Percentiles rank a stretch among this genome's conserved stretches.
Evolutionary conservation across 805 yeast species (phyloP).

Genomic region (Myxozyma lipomycoides): DNA sequence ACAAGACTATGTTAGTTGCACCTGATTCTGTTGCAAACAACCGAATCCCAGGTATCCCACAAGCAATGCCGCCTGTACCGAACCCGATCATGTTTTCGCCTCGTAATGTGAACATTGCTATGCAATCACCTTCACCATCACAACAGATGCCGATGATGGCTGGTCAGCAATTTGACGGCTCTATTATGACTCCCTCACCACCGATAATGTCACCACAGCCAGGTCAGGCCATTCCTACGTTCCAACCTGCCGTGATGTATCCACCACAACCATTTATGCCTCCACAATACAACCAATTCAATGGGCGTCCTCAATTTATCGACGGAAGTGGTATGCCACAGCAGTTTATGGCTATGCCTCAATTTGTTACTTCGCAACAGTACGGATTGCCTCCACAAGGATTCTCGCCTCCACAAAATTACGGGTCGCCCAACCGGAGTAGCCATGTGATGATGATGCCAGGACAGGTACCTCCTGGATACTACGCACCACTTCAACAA

Average conservation of each 20-base stretch:
- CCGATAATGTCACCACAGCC: conserved; percentile 20
- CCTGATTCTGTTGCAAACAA: conserved; percentile 15
- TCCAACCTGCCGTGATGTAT: conserved; percentile 14
- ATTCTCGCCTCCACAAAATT: conserved; percentile 18
- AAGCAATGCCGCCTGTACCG: conserved; percentile 7
- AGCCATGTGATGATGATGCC: conserved; percentile 22
- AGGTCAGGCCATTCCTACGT: conserved; percentile 10
- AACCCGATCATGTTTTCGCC: conserved; percentile 19
- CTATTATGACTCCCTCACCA: conserved; percentile 18
- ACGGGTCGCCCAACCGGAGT: conserved; percentile 24
- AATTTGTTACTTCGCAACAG: conserved; percentile 1
- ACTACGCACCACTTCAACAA: not conserved
- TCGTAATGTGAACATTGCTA: conserved; percentile 7
- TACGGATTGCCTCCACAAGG: conserved; percentile 17
- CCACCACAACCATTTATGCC: conserved; percentile 17
- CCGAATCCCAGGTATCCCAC: conserved; percentile 19
- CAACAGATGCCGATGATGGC: conserved; percentile 12
- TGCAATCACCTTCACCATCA: conserved; percentile 18
- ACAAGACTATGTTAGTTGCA: conserved; percentile 11
- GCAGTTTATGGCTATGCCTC: conserved; percentile 12
- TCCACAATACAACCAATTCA: conserved; percentile 7
- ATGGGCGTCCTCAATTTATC: conserved; percentile 17
- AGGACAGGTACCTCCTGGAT: conserved; percentile 1
- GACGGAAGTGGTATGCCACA: conserved; percentile 10
- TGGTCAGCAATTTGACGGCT: conserved; percentile 19